Percentiles rank a stretch among this genome's conserved stretches.
Conservation (phyloP, 176 grass and related monocot species). For the Phragmites australis region DNA sequence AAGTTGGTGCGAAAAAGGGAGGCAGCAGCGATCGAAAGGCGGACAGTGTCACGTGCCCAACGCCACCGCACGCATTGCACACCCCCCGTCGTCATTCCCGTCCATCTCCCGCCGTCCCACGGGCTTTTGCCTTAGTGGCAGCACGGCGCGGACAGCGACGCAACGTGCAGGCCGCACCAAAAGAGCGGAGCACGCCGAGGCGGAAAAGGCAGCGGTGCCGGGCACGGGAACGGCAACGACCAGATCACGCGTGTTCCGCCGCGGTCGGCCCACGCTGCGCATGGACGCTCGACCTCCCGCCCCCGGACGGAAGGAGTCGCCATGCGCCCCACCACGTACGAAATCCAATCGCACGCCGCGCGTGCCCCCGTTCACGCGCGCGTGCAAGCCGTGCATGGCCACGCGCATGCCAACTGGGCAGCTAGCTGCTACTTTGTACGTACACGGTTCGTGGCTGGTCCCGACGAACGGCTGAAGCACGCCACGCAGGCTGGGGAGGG, state of each 20-base stretch:
- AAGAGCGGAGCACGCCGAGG: conserved; percentile 7
- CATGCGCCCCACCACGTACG: neutral
- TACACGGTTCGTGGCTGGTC: neutral
- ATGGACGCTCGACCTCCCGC: neutral
- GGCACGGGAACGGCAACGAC: neutral
- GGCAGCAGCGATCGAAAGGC: neutral
- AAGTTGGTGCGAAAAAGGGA: neutral
- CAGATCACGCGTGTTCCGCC: neutral
- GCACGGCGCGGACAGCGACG: conserved; percentile 27
- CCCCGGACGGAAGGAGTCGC: neutral
- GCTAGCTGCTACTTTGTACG: neutral
- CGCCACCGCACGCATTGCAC: neutral
- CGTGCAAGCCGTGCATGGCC: neutral
- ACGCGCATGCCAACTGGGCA: neutral
- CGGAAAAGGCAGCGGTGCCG: neutral
- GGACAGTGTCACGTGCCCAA: neutral
- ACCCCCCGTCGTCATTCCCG: neutral
- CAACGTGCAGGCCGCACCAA: conserved; percentile 12
- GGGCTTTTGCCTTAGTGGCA: neutral
- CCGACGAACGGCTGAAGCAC: neutral
- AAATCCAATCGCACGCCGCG: neutral
- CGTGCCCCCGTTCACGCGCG: neutral
- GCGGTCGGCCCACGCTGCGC: neutral
- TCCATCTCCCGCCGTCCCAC: too few species aligned
- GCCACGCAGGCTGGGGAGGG: neutral